Conservation (phyloP, 306 rosid species). For the Quercus variabilis region DNA sequence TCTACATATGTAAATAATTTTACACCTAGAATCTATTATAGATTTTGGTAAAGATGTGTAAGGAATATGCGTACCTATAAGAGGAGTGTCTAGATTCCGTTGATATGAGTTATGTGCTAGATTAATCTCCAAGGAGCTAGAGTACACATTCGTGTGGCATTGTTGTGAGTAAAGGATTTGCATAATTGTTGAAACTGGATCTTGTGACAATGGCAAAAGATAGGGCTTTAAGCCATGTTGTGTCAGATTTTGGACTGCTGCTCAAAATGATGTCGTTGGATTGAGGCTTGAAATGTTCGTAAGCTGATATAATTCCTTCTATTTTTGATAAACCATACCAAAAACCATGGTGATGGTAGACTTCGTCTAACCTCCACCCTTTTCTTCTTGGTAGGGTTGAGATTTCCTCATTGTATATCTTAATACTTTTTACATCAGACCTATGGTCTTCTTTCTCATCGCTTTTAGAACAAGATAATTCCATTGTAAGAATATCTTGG, state of each 20-base stretch:
- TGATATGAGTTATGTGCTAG: no score
- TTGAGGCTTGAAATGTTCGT: constrained; percentile 11
- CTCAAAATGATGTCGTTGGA: constrained; percentile 11
- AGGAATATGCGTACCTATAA: no score
- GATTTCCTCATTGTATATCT: background rate
- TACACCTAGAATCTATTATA: no score
- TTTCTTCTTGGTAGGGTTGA: background rate
- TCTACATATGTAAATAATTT: no score
- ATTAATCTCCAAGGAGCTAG: no score
- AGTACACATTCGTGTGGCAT: background rate
- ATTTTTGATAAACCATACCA: background rate
- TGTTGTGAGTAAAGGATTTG: constrained; percentile 12
- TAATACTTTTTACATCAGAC: background rate
- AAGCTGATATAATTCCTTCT: background rate
- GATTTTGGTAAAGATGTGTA: no score
- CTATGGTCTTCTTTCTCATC: no score
- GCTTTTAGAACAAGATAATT: no score
- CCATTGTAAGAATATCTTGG: no score
- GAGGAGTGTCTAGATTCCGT: no score
- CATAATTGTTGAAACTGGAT: background rate
- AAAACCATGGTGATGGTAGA: constrained; percentile 16
- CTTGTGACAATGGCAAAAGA: constrained; percentile 14
- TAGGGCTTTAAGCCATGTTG: constrained; percentile 33
- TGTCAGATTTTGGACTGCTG: constrained; percentile 19
- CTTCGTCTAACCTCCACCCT: background rate